Base-by-base conservation (phyloP, 192 early-diverging fungal genomes). In the Umbelopsis sp. region DNA sequence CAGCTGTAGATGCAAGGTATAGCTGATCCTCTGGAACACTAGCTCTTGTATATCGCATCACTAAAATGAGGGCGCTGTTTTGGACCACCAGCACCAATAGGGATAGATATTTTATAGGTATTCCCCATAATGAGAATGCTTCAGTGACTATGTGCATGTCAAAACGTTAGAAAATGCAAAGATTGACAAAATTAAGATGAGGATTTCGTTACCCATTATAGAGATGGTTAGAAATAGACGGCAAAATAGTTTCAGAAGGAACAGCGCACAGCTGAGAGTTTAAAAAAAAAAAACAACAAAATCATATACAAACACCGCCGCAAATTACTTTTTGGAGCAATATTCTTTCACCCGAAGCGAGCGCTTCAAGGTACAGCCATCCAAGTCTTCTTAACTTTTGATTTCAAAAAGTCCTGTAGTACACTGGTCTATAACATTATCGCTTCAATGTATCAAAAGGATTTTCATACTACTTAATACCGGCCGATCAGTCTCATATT, bases 21-120 rank as follows among this genome's bases (percentile, higher is more conserved):
- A 58, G 67, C 4, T 65, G 69, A 49, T 49, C 79, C 70, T 45
- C 74, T 47, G 66, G 74, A 23, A 71, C 66, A 58, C 52, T 71
- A 7, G 81, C 86, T n/a, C 92, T 85, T 5, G 95, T 93, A 72
- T 97, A 97, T 48, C 90, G 86, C 94, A 98, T 94, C 16, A 96
- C 86, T 64, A 98, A 83, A 37, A 95, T 92, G 44, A 93, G 79
- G 20, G 86, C 81, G 66, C 92, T 91, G 80, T 97, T 96, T 72
- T 98, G 97, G 46, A 98, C 88, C 2, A 94, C 90, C 12, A 98
- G 88, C 12, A 91, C 90, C 20, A 95, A 65, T 4, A 98, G 88
- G 16, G 91, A 92, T 46, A 96, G 76, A 78, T 92, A 95, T 75
- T 95, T 96, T 27, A 95, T 81, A 30, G 93, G 93, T n/a, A 96